Percentiles rank a stretch among this genome's conserved stretches.
phyloP scores from a whole-genome alignment of 768 basidiomycete genomes.

The Psilocybe azurescens region DNA sequence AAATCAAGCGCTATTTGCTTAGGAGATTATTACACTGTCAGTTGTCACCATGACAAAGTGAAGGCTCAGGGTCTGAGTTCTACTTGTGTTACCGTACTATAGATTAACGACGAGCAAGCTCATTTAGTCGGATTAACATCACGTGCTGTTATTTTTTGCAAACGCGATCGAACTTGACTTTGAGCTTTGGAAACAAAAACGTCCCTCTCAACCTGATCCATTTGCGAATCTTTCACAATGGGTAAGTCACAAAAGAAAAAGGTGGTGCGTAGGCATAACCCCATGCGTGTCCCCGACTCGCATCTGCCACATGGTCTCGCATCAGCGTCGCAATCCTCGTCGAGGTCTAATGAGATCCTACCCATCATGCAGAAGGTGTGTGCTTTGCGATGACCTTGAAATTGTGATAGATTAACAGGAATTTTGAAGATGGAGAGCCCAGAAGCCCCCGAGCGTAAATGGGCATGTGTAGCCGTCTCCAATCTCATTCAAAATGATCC shows the following conservation, averaged over 20 bases:
- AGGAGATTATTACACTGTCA: no score
- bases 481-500: constrained; percentile 96
- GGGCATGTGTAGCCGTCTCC: constrained; percentile 97
- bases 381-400: not conserved
- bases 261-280: constrained; percentile 87
- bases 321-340: constrained; percentile 72
- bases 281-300: constrained; percentile 91
- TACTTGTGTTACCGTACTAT: no score
- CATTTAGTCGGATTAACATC: constrained; percentile 1
- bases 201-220: not conserved
- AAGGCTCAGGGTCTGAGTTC: no score
- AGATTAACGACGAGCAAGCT: not conserved
- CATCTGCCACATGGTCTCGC: constrained; percentile 86
- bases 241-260: constrained; percentile 94
- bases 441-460: constrained; percentile 84
- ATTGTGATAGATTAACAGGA: constrained; percentile 3
- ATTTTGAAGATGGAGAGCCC: constrained; percentile 69
- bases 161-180: constrained; percentile 18
- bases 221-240: constrained; percentile 50
- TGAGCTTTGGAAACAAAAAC: not conserved
- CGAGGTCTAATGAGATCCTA: constrained; percentile 78
- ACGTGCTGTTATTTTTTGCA: constrained; percentile 18
- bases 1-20: no score
- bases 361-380: constrained; percentile 91
- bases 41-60: no score